Base-by-base conservation (phyloP, 805 yeast genomes). In the Candida silvatica region DNA sequence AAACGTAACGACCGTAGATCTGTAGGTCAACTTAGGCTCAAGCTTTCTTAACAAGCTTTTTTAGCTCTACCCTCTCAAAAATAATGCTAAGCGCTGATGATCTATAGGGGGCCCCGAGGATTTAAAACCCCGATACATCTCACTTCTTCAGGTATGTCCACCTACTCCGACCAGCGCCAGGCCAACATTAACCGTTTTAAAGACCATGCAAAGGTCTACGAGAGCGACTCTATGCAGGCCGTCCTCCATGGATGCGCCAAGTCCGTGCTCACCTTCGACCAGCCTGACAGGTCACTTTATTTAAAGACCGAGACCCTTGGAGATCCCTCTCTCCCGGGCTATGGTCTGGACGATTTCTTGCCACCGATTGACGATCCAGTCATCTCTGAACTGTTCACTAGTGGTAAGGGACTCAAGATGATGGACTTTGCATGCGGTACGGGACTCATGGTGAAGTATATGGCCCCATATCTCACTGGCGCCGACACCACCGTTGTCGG, bases 391-490 rank as follows among this genome's bases (percentile, higher is more conserved):
- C 31, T 29, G 17, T 8, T 27, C 9, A n/a, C 20, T 15, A 6
- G 27, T 4, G 34, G 51, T 37, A 15, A 29, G 14, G 29, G 20
- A 7, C 7, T 47, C 18, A 41, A 40, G 24, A 27, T 60, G 5
- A 34, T 66, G 31, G 70, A 66, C 41, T 65, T 66, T 45, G 69
- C 68, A 1, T 64, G 69, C 38, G 71, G 71, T 3, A 56, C 67
- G 2, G 71, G 69, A 0, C 37, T 61, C 6, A 49, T 63, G 14
- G 54, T 62, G 3, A 43, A 48, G 34, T 48, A 47, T n/a, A 32
- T 64, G 17, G 51, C 50, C 5, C 62, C 62, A 3, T 56, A 56
- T 37, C 37, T 62, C 15, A 37, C 34, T 3, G 29, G 14, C 15
- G 31, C 31, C 12, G 34, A 42, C 4, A 39, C 58, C 5, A 52